Base-by-base conservation (phyloP, 495 filamentous ascomycete genomes). In the Achaetomiella virescens region DNA sequence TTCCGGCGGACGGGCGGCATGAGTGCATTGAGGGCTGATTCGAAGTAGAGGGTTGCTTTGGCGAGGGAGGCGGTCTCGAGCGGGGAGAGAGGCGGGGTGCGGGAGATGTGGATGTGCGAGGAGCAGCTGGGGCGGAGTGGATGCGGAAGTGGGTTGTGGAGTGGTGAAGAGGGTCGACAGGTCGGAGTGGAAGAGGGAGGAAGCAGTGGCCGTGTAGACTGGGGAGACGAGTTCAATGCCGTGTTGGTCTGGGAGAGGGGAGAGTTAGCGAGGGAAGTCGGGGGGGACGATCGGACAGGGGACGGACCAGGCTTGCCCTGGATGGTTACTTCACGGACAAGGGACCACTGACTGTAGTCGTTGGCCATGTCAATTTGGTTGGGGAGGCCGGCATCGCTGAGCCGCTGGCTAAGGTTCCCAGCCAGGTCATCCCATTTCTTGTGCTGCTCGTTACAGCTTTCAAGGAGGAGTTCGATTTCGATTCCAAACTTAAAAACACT, bases 221-320 rank as follows among this genome's bases (percentile, higher is more conserved):
- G 66, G 66, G 25, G 64, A 67, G 45, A 69, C 64, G 29, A 69
- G 64, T 42, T 69, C 64, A 24, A 69, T 29, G 52, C 64, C 64
- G 41, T 38, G 25, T 15, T 24, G 18, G 14, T 36, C 66, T 69
- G 37, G 15, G 31, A 33, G 42, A 44, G 1, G n/a, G 27, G 5
- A 29, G 38, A 17, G 52, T 59, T 17, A 41, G 33, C 48, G 24
- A 35, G 10, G 11, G 5, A 8, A 41, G 25, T 35, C 8, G 12
- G 21, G 12, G 43, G 6, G n/a, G 43, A 22, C 7, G 15, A 17
- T 55, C 47, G 31, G 1, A 66, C 64, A 69, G 18, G 62, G 61
- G 21, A 62, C 59, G 42, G 63, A 25, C 37, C 55, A 7, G 64
- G 56, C 40, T 61, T 53, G 45, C 46, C 58, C 15, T 61, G 62